phyloP scores from a whole-genome alignment of 345 rosid species.

The Geranium rotundifolium region DNA sequence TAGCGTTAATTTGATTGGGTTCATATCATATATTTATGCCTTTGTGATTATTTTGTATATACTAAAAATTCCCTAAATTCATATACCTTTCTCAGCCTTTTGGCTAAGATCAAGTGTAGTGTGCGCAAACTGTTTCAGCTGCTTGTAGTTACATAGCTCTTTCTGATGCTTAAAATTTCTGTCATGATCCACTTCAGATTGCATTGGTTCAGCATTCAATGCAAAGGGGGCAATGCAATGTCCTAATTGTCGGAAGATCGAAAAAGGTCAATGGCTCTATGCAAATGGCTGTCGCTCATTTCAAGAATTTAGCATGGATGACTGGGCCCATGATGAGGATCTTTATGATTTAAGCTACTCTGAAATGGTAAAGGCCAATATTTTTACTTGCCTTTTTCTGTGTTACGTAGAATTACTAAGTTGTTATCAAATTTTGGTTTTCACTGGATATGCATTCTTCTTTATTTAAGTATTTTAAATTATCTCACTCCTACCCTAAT shows the following conservation, averaged over 20 bases:
- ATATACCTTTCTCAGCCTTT: too few relatives aligned
- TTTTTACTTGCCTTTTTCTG: background rate
- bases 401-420: background rate
- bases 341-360: slow-evolving; percentile 69
- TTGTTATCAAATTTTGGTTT: background rate
- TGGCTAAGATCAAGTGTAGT: too few relatives aligned
- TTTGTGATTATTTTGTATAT: too few relatives aligned
- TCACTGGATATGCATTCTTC: background rate
- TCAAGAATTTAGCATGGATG: slow-evolving; percentile 75
- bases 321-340: slow-evolving; percentile 90
- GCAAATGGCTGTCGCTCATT: slow-evolving; percentile 65
- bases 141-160: too few relatives aligned
- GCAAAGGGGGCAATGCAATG: slow-evolving; percentile 95
- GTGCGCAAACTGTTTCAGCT: too few relatives aligned
- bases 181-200: slow-evolving; percentile 40
- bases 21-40: too few relatives aligned
- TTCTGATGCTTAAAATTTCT: background rate
- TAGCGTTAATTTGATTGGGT: too few relatives aligned
- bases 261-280: slow-evolving; percentile 97
- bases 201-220: slow-evolving; percentile 98
- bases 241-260: slow-evolving; percentile 94
- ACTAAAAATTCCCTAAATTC: too few relatives aligned
- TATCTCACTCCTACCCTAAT: too few relatives aligned
- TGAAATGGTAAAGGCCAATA: slow-evolving; percentile 52
- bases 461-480: too few relatives aligned